phyloP scores from a whole-genome alignment of 2,329 filamentous ascomycete species.

The Diaporthe vexans region DNA sequence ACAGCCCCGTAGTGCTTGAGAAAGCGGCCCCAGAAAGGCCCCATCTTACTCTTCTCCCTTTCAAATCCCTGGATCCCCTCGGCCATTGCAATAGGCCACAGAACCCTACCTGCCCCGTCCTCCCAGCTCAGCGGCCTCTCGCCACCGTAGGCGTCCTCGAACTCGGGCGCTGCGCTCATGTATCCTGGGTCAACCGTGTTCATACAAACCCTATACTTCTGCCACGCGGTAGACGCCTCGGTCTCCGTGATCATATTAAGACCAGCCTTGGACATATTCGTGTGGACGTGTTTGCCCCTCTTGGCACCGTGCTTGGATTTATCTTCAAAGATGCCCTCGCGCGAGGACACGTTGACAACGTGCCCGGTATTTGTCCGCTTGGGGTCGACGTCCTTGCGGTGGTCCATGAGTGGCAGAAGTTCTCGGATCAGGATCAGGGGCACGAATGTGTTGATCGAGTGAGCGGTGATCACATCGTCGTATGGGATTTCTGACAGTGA shows the following conservation, averaged over 20 bases:
- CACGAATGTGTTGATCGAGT: conserved; percentile 54
- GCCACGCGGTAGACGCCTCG: conserved; percentile 51
- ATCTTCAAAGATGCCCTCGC: conserved; percentile 53
- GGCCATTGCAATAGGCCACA: conserved; percentile 50
- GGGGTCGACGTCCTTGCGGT: neutral
- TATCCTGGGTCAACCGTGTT: conserved; percentile 56
- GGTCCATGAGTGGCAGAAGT: conserved; percentile 50
- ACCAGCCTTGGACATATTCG: conserved; percentile 57
- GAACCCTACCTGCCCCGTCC: conserved; percentile 53
- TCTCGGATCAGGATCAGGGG: conserved; percentile 55
- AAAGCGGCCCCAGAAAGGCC: conserved; percentile 15
- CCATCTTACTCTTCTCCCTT: neutral
- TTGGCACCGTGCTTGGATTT: conserved; percentile 44
- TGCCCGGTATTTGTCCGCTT: neutral
- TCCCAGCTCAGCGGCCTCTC: conserved; percentile 54
- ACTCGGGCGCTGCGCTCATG: conserved; percentile 54
- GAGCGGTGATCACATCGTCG: conserved; percentile 54
- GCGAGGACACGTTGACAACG: conserved; percentile 49
- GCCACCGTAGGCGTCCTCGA: conserved; percentile 43
- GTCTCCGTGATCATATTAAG: conserved; percentile 58
- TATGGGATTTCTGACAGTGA: conserved; percentile 54
- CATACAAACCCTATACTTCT: conserved; percentile 50
- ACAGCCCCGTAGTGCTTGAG: conserved; percentile 20
- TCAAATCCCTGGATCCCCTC: neutral
- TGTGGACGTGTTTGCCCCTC: conserved; percentile 53